Conservation (phyloP, 495 filamentous ascomycete species). For the Beverwykella pulmonaria region DNA sequence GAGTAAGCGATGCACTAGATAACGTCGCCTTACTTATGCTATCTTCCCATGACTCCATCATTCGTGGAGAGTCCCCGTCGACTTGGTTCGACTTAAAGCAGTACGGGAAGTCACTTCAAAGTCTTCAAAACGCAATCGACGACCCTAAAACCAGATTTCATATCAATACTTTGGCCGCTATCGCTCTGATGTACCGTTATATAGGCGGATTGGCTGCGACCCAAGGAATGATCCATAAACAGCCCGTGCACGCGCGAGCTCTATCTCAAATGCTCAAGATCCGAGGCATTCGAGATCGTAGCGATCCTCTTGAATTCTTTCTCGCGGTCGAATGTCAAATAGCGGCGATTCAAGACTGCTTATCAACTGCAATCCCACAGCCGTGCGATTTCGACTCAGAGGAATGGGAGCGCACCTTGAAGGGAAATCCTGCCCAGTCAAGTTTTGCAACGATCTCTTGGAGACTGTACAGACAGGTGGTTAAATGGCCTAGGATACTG, state of each 20-base stretch:
- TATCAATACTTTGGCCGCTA: conserved; percentile 1
- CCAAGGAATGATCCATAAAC: neutral
- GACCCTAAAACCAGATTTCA: neutral
- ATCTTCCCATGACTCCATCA: conserved; percentile 6
- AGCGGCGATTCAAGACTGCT: neutral
- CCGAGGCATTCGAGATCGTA: conserved; percentile 1
- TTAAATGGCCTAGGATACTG: conserved; percentile 3
- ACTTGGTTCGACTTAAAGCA: neutral
- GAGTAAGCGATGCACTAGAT: neutral
- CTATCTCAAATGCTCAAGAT: neutral
- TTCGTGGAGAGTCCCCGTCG: neutral
- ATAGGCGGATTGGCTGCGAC: neutral
- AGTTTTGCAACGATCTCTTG: neutral
- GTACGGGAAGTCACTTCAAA: conserved; percentile 4
- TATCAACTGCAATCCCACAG: neutral
- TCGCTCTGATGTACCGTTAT: neutral
- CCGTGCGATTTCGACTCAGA: conserved; percentile 8
- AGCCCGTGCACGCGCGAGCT: conserved; percentile 5
- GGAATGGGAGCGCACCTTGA: neutral
- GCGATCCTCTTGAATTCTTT: neutral
- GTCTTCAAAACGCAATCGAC: conserved; percentile 1
- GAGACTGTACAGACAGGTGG: neutral
- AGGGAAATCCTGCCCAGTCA: neutral
- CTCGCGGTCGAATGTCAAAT: conserved; percentile 6
- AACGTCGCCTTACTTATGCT: neutral